A percentile compares a stretch with the other conserved stretches of the same genome.
phyloP scores from a whole-genome alignment of 2,329 filamentous ascomycete genomes.

The Stromatinia cepivora region DNA sequence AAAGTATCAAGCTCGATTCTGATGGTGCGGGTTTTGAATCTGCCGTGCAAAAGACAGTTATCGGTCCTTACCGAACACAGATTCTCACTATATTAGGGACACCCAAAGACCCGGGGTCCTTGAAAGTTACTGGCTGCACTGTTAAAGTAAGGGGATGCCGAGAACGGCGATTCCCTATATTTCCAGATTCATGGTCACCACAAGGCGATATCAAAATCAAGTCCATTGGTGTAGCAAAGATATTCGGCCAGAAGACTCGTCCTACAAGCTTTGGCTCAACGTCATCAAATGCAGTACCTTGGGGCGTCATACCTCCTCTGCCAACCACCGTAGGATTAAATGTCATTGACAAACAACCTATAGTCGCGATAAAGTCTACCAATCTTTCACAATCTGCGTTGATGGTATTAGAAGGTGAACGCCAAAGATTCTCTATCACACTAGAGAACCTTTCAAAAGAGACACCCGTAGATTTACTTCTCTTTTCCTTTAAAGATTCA shows the following conservation, averaged over 20 bases:
- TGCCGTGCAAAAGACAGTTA: conserved; percentile 60
- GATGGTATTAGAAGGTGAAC: conserved; percentile 92
- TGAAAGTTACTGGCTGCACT: conserved; percentile 75
- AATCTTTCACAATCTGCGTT: conserved; percentile 80
- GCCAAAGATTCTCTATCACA: conserved; percentile 72
- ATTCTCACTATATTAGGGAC: conserved; percentile 70
- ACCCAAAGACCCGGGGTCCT: conserved; percentile 63
- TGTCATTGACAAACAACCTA: conserved; percentile 77
- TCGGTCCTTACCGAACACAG: conserved; percentile 83
- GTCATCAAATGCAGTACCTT: conserved; percentile 40
- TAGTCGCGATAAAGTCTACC: conserved; percentile 72
- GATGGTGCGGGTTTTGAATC: conserved; percentile 73
- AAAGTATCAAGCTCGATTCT: conserved; percentile 73
- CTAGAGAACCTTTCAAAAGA: conserved; percentile 72
- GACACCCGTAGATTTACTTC: conserved; percentile 77
- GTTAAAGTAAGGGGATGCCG: conserved; percentile 81
- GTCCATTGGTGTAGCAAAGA: conserved; percentile 62
- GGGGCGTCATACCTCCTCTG: conserved; percentile 41
- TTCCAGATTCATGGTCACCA: conserved; percentile 73
- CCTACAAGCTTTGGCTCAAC: conserved; percentile 40
- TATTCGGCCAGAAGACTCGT: conserved; percentile 37
- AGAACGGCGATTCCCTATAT: conserved; percentile 81
- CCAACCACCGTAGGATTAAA: conserved; percentile 59
- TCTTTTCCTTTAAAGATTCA: conserved; percentile 89
- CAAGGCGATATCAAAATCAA: conserved; percentile 74